A percentile compares a stretch with the other conserved stretches of the same genome.
Conservation (phyloP, 2,329 filamentous ascomycete genomes). For the Aspergillus pseudoviridinutans region DNA sequence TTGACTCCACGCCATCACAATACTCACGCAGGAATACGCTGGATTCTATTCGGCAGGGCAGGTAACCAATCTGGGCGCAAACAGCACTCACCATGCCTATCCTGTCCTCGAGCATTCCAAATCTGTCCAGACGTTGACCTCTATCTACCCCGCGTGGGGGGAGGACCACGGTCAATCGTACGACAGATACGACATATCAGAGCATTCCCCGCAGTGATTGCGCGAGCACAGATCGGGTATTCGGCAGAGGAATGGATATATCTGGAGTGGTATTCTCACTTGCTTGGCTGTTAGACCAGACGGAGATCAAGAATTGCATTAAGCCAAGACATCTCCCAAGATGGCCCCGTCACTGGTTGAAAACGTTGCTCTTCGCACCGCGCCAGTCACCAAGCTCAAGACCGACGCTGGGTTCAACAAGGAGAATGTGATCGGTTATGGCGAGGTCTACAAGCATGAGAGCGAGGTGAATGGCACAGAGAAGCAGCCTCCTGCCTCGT, state of each 20-base stretch:
- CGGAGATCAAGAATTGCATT: background rate
- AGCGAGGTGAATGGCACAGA: constrained; percentile 51
- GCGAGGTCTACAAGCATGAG: constrained; percentile 40
- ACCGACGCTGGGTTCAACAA: constrained; percentile 33
- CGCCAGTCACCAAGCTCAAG: constrained; percentile 22
- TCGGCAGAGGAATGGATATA: constrained; percentile 9
- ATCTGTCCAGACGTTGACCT: background rate
- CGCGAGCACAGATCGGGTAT: constrained; percentile 15
- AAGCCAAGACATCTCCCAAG: background rate
- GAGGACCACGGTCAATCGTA: background rate
- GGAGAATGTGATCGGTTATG: constrained; percentile 33
- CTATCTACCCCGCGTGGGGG: constrained; percentile 6
- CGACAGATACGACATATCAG: constrained; percentile 1
- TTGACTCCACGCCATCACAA: background rate
- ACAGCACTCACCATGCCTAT: background rate
- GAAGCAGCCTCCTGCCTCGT: constrained; percentile 56
- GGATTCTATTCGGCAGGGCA: background rate
- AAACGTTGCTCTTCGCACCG: constrained; percentile 23
- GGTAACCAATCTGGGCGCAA: background rate
- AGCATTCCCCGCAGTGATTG: constrained; percentile 22
- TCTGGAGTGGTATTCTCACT: background rate
- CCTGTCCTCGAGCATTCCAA: background rate
- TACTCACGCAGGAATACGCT: background rate
- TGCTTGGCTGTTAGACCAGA: background rate
- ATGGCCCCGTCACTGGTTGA: constrained; percentile 37